Evolutionary conservation across 495 filamentous ascomycete genomes (phyloP).

Genomic region (Cercophora scortea): DNA sequence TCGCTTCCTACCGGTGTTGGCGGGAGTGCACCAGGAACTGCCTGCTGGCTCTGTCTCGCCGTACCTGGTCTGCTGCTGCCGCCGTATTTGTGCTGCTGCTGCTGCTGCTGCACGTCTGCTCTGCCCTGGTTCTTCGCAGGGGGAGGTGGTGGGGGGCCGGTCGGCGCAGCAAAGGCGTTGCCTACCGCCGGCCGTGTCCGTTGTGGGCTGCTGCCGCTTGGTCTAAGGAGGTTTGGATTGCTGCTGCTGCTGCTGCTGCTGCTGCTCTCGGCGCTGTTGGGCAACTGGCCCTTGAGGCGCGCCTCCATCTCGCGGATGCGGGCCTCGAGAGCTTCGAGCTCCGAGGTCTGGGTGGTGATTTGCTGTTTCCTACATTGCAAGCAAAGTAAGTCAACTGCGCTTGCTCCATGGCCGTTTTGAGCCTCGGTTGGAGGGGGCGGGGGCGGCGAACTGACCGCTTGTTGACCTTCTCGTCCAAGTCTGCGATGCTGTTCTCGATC

Average conservation of each 20-base stretch:
- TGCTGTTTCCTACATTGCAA: constrained; percentile 50
- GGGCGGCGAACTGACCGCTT: constrained; percentile 68
- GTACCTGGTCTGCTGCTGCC: constrained; percentile 34
- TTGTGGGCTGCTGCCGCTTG: constrained; percentile 17
- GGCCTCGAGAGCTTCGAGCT: constrained; percentile 79
- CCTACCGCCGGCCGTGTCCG: constrained; percentile 22
- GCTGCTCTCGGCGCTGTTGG: constrained; percentile 4
- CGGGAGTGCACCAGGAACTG: constrained; percentile 42
- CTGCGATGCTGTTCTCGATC: constrained; percentile 70
- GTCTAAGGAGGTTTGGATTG: constrained; percentile 3
- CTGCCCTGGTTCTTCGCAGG: constrained; percentile 11
- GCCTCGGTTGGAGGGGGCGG: constrained; percentile 1
- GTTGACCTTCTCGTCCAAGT: constrained; percentile 69
- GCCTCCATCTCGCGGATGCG: constrained; percentile 78
- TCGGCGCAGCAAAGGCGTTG: constrained; percentile 21
- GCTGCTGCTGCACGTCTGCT: constrained; percentile 1
- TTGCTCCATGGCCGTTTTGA: neutral
- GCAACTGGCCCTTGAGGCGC: constrained; percentile 50
- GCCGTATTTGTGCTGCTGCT: constrained; percentile 18
- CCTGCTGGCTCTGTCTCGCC: constrained; percentile 33
- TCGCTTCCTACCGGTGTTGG: constrained; percentile 50
- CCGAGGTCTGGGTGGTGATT: constrained; percentile 64
- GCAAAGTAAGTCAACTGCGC: constrained; percentile 2
- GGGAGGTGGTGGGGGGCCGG: constrained; percentile 10
- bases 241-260: constrained; percentile 4